Evolutionary conservation across 2,329 filamentous ascomycete genomes (phyloP).

Genomic region (Simplicillium sp.): DNA sequence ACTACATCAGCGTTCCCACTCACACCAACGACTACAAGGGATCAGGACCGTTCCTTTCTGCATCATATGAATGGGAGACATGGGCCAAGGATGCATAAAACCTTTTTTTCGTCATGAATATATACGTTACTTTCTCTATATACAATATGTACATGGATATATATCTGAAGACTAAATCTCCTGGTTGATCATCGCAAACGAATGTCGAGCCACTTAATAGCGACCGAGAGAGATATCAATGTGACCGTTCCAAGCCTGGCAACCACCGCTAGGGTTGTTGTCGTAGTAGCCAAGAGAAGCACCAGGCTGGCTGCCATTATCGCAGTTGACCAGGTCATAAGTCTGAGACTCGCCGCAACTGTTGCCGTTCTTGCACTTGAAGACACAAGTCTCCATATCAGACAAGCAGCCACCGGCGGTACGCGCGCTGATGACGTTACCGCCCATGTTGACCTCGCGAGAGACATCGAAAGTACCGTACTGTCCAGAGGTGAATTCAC

Average conservation of each 20-base stretch:
- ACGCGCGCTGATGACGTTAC: conserved; percentile 22
- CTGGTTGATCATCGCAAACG: too few relatives aligned
- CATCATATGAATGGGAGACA: conserved; percentile 13
- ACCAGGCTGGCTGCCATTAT: conserved; percentile 12
- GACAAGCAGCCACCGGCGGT: conserved; percentile 27
- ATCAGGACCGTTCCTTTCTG: conserved; percentile 11
- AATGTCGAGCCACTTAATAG: neutral
- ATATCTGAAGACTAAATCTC: conserved; percentile 6
- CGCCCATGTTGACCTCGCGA: conserved; percentile 33
- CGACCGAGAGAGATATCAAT: neutral
- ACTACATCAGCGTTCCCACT: conserved; percentile 6
- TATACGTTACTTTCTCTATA: too few relatives aligned
- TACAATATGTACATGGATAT: too few relatives aligned
- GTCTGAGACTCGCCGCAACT: conserved; percentile 22
- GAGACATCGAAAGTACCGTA: conserved; percentile 31
- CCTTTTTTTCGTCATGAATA: too few relatives aligned
- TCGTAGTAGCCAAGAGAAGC: conserved; percentile 12
- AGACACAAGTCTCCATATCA: conserved; percentile 31
- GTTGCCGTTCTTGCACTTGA: conserved; percentile 24
- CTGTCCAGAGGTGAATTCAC: conserved; percentile 28
- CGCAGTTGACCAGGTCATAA: conserved; percentile 28
- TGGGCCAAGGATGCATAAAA: conserved; percentile 3
- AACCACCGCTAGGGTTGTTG: conserved; percentile 18
- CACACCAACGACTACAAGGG: conserved; percentile 12
- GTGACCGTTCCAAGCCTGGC: conserved; percentile 17